A percentile compares a stretch with the other conserved stretches of the same genome.
Conservation (phyloP, 371 early-diverging fungal species). For the Lichtheimia hyalospora region DNA sequence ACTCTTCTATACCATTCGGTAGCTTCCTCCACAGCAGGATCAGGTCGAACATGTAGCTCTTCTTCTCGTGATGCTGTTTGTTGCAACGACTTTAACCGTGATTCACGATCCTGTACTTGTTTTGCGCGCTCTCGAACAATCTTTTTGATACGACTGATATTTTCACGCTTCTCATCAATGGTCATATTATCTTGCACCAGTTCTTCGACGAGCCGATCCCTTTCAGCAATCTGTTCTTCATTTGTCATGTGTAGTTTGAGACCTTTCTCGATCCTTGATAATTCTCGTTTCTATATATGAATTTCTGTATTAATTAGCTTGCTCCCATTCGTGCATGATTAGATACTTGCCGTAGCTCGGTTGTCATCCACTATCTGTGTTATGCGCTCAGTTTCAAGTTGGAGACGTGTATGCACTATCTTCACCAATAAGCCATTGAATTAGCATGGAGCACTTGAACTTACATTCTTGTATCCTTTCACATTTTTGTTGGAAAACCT, state of each 20-base stretch:
- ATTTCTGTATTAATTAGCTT: not conserved
- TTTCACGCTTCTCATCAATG: constrained; percentile 11
- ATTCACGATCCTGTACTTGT: not conserved
- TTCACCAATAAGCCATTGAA: not conserved
- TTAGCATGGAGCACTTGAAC: not conserved
- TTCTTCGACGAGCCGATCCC: constrained; percentile 1
- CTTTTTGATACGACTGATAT: not conserved
- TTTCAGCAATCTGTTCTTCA: constrained; percentile 1
- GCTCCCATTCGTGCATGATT: not conserved
- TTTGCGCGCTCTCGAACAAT: not conserved
- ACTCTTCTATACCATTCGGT: not conserved
- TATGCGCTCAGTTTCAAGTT: not conserved
- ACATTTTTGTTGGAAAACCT: not conserved
- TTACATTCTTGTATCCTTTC: not conserved
- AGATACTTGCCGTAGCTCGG: not conserved
- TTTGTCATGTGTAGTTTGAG: no score
- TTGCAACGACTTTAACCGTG: not conserved
- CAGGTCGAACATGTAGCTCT: not conserved
- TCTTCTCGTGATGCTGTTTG: not conserved
- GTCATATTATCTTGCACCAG: constrained; percentile 9
- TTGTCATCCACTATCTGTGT: not conserved
- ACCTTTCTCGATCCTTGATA: not conserved
- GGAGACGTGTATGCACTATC: not conserved
- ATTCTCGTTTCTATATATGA: not conserved
- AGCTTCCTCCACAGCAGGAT: not conserved